A percentile compares a stretch with the other conserved stretches of the same genome.
phyloP scores from a whole-genome alignment of 1,139 yeast species.

The Arxiozyma slooffiae region DNA sequence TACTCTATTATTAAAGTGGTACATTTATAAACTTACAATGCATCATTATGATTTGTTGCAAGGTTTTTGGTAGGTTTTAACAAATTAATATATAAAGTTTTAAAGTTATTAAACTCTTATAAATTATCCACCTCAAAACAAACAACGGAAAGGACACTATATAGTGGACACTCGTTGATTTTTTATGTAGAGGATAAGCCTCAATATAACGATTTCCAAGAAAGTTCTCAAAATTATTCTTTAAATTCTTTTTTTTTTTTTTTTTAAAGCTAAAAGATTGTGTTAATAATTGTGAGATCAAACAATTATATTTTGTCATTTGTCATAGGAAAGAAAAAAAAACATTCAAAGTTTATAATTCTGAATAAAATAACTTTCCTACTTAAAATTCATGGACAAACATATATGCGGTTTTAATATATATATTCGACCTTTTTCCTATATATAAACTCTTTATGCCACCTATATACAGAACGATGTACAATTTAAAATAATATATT shows the following conservation, averaged over 20 bases:
- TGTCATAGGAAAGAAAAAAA: no score
- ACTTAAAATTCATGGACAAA: not conserved
- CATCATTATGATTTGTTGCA: not conserved
- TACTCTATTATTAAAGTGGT: not conserved
- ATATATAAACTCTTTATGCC: not conserved
- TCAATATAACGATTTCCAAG: not conserved
- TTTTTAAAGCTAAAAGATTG: not conserved
- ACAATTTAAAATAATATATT: not conserved
- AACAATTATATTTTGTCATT: conserved; percentile 11
- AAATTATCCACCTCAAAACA: not conserved
- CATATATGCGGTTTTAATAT: not conserved
- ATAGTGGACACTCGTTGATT: not conserved
- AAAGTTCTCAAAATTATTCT: not conserved
- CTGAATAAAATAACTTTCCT: not conserved
- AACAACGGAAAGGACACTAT: not conserved
- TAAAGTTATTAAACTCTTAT: conserved; percentile 2
- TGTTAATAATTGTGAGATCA: conserved; percentile 3
- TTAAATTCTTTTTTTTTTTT: not conserved
- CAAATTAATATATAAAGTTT: conserved; percentile 1
- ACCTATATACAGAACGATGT: not conserved
- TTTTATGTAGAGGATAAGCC: not conserved
- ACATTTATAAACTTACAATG: not conserved
- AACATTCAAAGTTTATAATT: conserved; percentile 4
- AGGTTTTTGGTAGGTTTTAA: conserved; percentile 4
- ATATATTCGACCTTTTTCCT: not conserved